Conservation (phyloP, 2,329 filamentous ascomycete species). For the Clarireedia hainanense region DNA sequence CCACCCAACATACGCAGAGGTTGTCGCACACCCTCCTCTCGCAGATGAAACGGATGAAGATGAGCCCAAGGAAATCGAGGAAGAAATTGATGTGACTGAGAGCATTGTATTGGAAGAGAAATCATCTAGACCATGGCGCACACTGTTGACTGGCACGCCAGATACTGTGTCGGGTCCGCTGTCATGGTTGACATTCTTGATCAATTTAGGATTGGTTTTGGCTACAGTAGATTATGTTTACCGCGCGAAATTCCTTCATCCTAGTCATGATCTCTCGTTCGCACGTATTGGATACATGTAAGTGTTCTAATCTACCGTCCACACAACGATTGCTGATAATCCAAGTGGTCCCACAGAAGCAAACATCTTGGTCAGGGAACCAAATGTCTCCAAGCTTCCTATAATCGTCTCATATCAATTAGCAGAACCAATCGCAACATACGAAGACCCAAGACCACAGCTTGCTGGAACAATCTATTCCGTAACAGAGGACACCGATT, state of each 20-base stretch:
- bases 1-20: constrained; percentile 20
- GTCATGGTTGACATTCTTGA: constrained; percentile 59
- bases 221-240: constrained; percentile 74
- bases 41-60: constrained; percentile 18
- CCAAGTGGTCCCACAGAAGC: constrained; percentile 60
- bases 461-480: constrained; percentile 54
- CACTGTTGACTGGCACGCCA: constrained; percentile 69
- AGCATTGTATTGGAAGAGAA: constrained; percentile 52
- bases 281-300: constrained; percentile 74
- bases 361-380: constrained; percentile 77
- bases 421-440: constrained; percentile 42
- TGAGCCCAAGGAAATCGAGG: constrained; percentile 33
- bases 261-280: constrained; percentile 71
- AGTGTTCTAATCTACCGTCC: not conserved
- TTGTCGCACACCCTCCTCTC: constrained; percentile 20
- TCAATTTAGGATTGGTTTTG: constrained; percentile 63
- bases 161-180: constrained; percentile 59
- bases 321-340: not conserved
- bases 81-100: constrained; percentile 55
- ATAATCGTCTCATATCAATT: constrained; percentile 61
- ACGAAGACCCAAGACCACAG: constrained; percentile 58
- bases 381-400: constrained; percentile 65
- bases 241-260: constrained; percentile 61
- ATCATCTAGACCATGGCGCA: constrained; percentile 48
- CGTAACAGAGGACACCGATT: constrained; percentile 74